These are phyloP conservation scores for Penicillium rolfsii DNA, from an alignment of 2,329 filamentous ascomycete genomes.

Conservation along the genomic window DNA sequence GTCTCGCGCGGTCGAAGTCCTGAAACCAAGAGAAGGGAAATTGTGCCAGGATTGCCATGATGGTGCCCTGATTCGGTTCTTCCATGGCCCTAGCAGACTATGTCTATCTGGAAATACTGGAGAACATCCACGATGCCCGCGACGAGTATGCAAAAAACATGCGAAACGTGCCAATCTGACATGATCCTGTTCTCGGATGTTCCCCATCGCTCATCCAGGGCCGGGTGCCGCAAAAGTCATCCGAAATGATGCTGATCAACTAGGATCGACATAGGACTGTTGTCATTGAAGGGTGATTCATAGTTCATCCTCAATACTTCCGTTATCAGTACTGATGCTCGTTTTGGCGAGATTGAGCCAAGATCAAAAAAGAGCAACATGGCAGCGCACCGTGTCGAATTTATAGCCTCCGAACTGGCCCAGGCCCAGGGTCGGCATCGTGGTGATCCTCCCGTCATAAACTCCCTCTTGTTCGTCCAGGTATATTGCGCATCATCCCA, in stretches of 20 bases:
- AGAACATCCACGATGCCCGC: too few relatives aligned
- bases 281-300: neutral
- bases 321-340: too few relatives aligned
- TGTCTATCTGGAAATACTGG: neutral
- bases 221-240: neutral
- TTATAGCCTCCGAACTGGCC: neutral
- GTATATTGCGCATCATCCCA: constrained; percentile 6
- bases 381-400: neutral
- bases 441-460: neutral
- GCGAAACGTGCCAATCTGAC: neutral
- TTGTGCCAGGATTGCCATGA: neutral
- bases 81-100: neutral
- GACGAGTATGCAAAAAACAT: neutral
- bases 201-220: neutral
- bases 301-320: neutral
- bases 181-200: neutral
- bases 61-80: neutral
- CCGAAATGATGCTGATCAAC: neutral
- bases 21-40: neutral
- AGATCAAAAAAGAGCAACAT: neutral
- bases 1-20: neutral
- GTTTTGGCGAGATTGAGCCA: neutral
- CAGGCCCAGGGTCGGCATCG: neutral
- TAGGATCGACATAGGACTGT: too few relatives aligned
- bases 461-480: constrained; percentile 2